Evolutionary conservation across 2,329 filamentous ascomycete species (phyloP).

Genomic region (Chalaropsis ovoidea): DNA sequence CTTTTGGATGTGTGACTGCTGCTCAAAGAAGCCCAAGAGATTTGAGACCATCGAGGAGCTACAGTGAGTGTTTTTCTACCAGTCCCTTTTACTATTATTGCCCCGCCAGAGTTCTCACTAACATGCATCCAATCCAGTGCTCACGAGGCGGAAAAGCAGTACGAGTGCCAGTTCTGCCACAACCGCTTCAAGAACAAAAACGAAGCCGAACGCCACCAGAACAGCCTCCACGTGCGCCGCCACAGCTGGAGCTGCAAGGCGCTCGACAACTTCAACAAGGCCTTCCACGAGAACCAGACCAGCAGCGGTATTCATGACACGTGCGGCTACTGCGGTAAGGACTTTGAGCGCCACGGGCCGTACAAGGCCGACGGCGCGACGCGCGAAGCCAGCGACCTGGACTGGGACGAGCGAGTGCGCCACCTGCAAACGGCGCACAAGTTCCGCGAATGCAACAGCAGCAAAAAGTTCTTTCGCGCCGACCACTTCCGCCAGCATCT

Average conservation of each 20-base stretch:
- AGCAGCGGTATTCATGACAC: slow-evolving; percentile 61
- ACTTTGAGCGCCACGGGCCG: slow-evolving; percentile 50
- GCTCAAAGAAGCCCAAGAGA: slow-evolving; percentile 93
- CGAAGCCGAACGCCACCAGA: slow-evolving; percentile 91
- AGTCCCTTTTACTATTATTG: background rate
- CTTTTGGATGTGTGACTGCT: slow-evolving; percentile 74
- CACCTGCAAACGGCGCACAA: slow-evolving; percentile 91
- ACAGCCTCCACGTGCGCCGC: slow-evolving; percentile 80
- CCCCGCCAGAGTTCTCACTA: slow-evolving; percentile 23
- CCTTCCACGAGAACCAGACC: slow-evolving; percentile 71
- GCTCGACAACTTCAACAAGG: slow-evolving; percentile 63
- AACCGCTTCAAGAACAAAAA: slow-evolving; percentile 99
- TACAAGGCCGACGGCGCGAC: slow-evolving; percentile 32
- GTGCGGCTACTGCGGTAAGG: slow-evolving; percentile 91
- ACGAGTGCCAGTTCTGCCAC: slow-evolving; percentile 81
- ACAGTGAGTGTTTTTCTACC: slow-evolving; percentile 48
- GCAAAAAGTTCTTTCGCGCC: slow-evolving; percentile 94
- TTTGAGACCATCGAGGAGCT: slow-evolving; percentile 79
- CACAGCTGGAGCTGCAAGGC: slow-evolving; percentile 97
- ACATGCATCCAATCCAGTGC: slow-evolving; percentile 42
- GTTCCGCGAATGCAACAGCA: slow-evolving; percentile 94
- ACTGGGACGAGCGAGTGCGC: slow-evolving; percentile 78
- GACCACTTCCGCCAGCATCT: slow-evolving; percentile 97
- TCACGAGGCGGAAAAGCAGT: slow-evolving; percentile 93
- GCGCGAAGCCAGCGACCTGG: slow-evolving; percentile 56